Percentiles rank a stretch among this genome's conserved stretches.
These are phyloP conservation scores for Monilinia laxa DNA, from an alignment of 2,329 filamentous ascomycete genomes.

Conservation along the genomic window DNA sequence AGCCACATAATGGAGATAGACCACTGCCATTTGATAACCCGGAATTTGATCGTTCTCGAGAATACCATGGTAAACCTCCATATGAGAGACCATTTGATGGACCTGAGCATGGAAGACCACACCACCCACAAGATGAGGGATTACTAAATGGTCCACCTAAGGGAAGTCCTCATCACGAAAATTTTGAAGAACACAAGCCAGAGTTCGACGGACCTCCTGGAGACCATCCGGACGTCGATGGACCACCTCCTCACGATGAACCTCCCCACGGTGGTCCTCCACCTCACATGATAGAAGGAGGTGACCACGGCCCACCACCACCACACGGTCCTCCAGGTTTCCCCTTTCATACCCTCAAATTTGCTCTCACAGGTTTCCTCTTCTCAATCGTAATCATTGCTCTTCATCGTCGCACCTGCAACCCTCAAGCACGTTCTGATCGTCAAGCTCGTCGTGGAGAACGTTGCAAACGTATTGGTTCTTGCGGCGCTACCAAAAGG, in stretches of 20 bases:
- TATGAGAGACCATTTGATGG: neutral
- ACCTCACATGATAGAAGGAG: neutral
- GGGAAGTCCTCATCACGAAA: neutral
- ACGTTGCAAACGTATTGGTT: slow-evolving; percentile 28
- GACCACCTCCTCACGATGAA: neutral
- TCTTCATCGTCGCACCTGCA: slow-evolving; percentile 31
- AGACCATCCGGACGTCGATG: neutral
- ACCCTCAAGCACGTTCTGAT: slow-evolving; percentile 23
- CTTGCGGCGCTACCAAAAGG: slow-evolving; percentile 29
- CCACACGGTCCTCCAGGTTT: neutral
- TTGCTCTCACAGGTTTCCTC: slow-evolving; percentile 33
- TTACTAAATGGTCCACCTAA: neutral
- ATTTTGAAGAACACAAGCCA: neutral
- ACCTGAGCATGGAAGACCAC: slow-evolving; percentile 2
- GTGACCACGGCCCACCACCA: slow-evolving; percentile 1
- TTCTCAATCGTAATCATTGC: slow-evolving; percentile 31
- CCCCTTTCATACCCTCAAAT: slow-evolving; percentile 30
- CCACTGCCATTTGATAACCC: neutral
- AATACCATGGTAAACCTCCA: neutral
- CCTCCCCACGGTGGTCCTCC: neutral
- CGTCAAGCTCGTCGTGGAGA: slow-evolving; percentile 29
- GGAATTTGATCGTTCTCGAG: neutral
- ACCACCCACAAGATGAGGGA: neutral
- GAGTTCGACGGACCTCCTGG: neutral
- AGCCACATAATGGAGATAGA: slow-evolving; percentile 3